Evolutionary conservation across 2,329 filamentous ascomycete genomes (phyloP), one percentile per base, ranked within the genome.

Genomic region (Tolypocladium sp.): DNA sequence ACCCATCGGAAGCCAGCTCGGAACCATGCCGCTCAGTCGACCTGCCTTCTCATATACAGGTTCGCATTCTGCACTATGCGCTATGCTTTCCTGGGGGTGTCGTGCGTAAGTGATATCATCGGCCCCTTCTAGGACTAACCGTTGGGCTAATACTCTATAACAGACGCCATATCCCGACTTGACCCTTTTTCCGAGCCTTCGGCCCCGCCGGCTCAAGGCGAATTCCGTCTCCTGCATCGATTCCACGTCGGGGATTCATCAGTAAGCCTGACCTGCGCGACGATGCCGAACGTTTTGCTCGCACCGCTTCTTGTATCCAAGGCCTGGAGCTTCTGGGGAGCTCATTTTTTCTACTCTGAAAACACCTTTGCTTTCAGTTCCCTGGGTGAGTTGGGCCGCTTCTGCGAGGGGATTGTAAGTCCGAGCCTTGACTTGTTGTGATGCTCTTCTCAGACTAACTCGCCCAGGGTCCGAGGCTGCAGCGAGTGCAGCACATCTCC

Each of bases 401-500:
- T 59, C 1, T 20, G 57, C 4, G 17, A 0, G 1, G n/a, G 12
- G 0, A 51, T 58, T 20, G 46, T 51, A 20, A 51, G 46, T 33
- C 27, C 8, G 7, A 12, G 15, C 27, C 27, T 33, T 25, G 3
- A 4, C 4, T 5, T 20, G 20, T 9, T 3, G 25, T 30, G 25
- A 3, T 49, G 13, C 15, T 27, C 22, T 49, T 10, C 3, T 20
- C 25, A n/a, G 10, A 33, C 46, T 51, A 51, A 51, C 10, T 15
- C 20, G 4, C 27, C 2, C 17, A 4, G 0, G 71, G 73, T 1
- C 63, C 69, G 4, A 72, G 76, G 0, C 60, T 76, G 1, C 71
- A 77, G n/a, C 69, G 78, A 0, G 49, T 82, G 0, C 77, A 76
- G 56, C 70, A 79, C 38, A 59, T 82, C 0, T 77, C 80, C 12